Percentiles rank a stretch among this genome's conserved stretches.
Conservation (phyloP, 441 rosid genomes). For the Iberis amara region DNA sequence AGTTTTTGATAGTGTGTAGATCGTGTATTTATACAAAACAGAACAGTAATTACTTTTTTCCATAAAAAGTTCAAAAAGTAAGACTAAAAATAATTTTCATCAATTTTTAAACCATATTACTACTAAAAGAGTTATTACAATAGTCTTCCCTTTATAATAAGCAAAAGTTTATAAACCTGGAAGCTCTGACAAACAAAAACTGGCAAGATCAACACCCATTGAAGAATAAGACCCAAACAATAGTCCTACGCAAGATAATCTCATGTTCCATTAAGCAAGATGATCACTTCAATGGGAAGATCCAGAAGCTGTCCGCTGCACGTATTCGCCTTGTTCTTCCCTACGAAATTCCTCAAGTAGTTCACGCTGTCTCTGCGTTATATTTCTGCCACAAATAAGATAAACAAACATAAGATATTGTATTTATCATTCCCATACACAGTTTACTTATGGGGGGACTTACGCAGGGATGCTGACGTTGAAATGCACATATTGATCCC, state of each 20-base stretch:
- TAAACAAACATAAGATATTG: constrained; percentile 8
- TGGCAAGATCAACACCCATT: constrained; percentile 13
- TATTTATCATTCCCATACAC: constrained; percentile 2
- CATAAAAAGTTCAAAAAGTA: too few species aligned
- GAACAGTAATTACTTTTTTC: too few species aligned
- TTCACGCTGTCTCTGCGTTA: constrained; percentile 82
- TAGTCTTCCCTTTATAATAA: too few species aligned
- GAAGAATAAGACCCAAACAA: constrained; percentile 15
- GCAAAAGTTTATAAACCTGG: too few species aligned
- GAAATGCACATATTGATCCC: constrained; percentile 89
- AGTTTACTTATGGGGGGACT: constrained; percentile 30
- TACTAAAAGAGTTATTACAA: too few species aligned
- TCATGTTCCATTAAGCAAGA: constrained; percentile 2
- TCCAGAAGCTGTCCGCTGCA: constrained; percentile 68
- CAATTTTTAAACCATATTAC: too few species aligned
- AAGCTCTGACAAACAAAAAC: constrained; percentile 13
- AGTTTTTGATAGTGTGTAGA: too few species aligned
- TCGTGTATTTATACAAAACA: too few species aligned
- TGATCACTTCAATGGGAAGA: constrained; percentile 53
- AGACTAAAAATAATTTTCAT: too few species aligned
- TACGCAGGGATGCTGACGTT: constrained; percentile 80
- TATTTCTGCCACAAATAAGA: constrained; percentile 40
- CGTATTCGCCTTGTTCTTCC: constrained; percentile 78
- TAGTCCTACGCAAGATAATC: constrained; percentile 15
- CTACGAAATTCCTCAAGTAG: constrained; percentile 87